Evolutionary conservation across 1,284 basidiomycete genomes (phyloP).

Genomic region (Rhodotorula sp.): DNA sequence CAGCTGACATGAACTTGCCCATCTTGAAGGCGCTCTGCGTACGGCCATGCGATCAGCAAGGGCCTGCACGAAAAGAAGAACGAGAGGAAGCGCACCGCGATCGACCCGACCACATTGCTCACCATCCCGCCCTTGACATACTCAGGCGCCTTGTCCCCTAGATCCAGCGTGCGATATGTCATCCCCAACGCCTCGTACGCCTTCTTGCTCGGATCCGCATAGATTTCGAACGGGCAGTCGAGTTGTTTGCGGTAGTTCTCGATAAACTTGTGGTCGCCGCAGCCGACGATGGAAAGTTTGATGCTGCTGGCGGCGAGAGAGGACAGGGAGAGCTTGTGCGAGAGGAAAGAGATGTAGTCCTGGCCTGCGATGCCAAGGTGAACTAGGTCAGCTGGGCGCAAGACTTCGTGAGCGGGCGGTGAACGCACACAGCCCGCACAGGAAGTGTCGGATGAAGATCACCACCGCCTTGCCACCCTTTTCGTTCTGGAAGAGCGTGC

Average conservation of each 20-base stretch:
- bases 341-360: constrained; percentile 59
- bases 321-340: constrained; percentile 52
- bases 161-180: constrained; percentile 33
- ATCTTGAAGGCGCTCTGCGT: constrained; percentile 29
- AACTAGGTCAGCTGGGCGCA: constrained; percentile 53
- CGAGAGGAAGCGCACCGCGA: constrained; percentile 5
- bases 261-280: constrained; percentile 61
- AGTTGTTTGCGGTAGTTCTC: constrained; percentile 53
- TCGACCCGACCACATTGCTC: constrained; percentile 7
- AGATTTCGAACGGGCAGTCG: constrained; percentile 50
- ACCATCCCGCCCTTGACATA: constrained; percentile 18
- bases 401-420: too few relatives aligned
- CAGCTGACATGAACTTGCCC: constrained; percentile 7
- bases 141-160: constrained; percentile 23
- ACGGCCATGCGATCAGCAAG: too few relatives aligned
- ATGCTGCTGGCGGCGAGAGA: constrained; percentile 48
- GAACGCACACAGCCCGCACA: background rate
- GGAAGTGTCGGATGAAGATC: constrained; percentile 59
- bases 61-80: background rate
- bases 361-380: constrained; percentile 42
- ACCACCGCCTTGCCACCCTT: constrained; percentile 56
- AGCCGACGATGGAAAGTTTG: constrained; percentile 61
- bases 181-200: constrained; percentile 34
- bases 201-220: constrained; percentile 59
- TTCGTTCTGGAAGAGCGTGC: constrained; percentile 10